Evolutionary conservation across 148 eudicot genomes (phyloP).

Genomic region (Fallopia convolvulus): DNA sequence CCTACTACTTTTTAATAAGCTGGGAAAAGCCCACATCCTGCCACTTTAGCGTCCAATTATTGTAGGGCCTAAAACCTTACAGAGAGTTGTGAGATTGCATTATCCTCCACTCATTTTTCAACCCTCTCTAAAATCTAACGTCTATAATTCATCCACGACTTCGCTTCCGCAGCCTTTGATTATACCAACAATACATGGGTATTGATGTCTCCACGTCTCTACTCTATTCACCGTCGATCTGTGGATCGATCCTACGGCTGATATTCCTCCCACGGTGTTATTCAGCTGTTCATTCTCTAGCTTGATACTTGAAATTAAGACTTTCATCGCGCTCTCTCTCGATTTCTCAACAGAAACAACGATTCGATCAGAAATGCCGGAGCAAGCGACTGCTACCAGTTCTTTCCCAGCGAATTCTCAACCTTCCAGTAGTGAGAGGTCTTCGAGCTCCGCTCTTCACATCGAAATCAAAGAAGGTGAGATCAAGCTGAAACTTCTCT

Average conservation of each 20-base stretch:
- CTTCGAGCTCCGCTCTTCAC: conserved; percentile 91
- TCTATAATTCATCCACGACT: conserved; percentile 33
- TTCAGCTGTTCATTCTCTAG: not conserved
- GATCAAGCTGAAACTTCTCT: not conserved
- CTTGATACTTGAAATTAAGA: not conserved
- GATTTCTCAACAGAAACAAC: not conserved
- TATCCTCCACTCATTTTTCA: not conserved
- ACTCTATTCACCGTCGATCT: conserved; percentile 24
- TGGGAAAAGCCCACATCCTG: not conserved
- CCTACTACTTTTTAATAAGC: no score
- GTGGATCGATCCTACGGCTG: conserved; percentile 41
- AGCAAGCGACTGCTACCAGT: conserved; percentile 53
- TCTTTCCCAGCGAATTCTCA: conserved; percentile 63
- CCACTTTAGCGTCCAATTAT: not conserved
- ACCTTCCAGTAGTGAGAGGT: conserved; percentile 97
- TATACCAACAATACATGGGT: conserved; percentile 39
- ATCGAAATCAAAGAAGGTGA: conserved; percentile 75
- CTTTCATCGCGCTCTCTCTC: not conserved
- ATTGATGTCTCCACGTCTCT: conserved; percentile 48
- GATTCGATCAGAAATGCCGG: conserved; percentile 40
- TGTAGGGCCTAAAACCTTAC: not conserved
- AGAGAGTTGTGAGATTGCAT: not conserved
- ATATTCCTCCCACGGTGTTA: not conserved
- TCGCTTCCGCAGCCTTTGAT: conserved; percentile 45
- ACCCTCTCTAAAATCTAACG: conserved; percentile 13